Conservation (phyloP, 2,329 filamentous ascomycete genomes). For the Claviceps fusiformis region DNA sequence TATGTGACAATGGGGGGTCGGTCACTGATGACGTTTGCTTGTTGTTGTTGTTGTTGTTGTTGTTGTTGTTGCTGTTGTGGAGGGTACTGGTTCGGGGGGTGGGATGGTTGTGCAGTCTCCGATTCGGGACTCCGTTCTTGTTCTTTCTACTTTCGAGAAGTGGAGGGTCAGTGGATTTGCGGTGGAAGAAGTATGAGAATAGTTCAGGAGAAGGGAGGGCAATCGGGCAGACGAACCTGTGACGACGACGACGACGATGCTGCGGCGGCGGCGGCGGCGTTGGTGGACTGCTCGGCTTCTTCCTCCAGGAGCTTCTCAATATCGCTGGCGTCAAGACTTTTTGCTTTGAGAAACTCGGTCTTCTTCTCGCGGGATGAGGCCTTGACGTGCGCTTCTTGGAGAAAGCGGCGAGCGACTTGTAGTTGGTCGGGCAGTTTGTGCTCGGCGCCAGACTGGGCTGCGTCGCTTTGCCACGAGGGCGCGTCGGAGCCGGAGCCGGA, state of each 20-base stretch:
- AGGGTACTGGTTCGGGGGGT: slow-evolving; percentile 11
- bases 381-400: slow-evolving; percentile 60
- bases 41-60: not conserved
- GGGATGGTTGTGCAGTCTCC: not conserved
- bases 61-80: slow-evolving; percentile 4
- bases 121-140: not conserved
- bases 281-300: slow-evolving; percentile 9
- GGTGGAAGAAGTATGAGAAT: not conserved
- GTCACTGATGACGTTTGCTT: slow-evolving; percentile 18
- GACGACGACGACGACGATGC: not conserved
- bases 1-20: slow-evolving; percentile 54
- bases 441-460: slow-evolving; percentile 7
- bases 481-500: slow-evolving; percentile 10
- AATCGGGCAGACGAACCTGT: not conserved
- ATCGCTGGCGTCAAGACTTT: slow-evolving; percentile 54
- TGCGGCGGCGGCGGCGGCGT: slow-evolving; percentile 1
- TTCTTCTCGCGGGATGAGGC: slow-evolving; percentile 60
- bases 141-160: not conserved
- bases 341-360: slow-evolving; percentile 60
- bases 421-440: slow-evolving; percentile 17
- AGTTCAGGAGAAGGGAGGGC: not conserved
- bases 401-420: slow-evolving; percentile 61
- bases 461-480: slow-evolving; percentile 20
- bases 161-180: not conserved
- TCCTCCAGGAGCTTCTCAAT: slow-evolving; percentile 51